Evolutionary conservation across 1,139 yeast species (phyloP), one percentile per base, ranked within the genome.

Genomic region (Debaryomyces udenii): DNA sequence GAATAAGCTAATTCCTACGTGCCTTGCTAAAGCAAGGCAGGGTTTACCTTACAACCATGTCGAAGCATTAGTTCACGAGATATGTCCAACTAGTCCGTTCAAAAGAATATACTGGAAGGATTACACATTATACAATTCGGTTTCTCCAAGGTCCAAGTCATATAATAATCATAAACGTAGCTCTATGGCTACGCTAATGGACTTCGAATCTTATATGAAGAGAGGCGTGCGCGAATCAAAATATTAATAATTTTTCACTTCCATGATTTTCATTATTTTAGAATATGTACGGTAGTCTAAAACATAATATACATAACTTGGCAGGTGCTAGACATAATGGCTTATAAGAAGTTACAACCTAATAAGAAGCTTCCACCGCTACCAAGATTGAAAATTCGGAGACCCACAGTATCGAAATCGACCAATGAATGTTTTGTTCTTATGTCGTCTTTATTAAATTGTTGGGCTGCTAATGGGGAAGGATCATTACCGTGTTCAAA

Each of bases 381-480:
- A 49, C 91, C 90, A 30, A 74, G 86, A 57, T 72, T 88, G 42
- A 78, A 82, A 62, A 88, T 86, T 45, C 83, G 86, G 61, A 81
- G 80, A 49, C 82, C 87, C 23, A 72, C 76, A 27, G 66, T 72
- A 46, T 76, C 72, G 49, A 81, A 78, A 60, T 72, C 70, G 64
- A 81, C 66, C 63, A 82, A 86, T 51, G 83, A 87, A 47, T 90
- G 97, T 61, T 66, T 82, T 47, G 89, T 87, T 42, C 70, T 86
- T 49, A 86, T 91, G 93, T 83, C 94, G 5, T 84, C 88, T 35
- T 74, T 91, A 62, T 73, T 91, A 54, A 88, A 86, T 71, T 91
- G 98, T 66, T 91, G 98, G 98, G 95, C 97, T 3, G 87, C 96
- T 24, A 87, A 89, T 66, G 93, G 95, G 38, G 96, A 89, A 63